These are phyloP conservation scores for Lolium perenne DNA, from an alignment of 176 grass and related monocot genomes.

Conservation along the genomic window DNA sequence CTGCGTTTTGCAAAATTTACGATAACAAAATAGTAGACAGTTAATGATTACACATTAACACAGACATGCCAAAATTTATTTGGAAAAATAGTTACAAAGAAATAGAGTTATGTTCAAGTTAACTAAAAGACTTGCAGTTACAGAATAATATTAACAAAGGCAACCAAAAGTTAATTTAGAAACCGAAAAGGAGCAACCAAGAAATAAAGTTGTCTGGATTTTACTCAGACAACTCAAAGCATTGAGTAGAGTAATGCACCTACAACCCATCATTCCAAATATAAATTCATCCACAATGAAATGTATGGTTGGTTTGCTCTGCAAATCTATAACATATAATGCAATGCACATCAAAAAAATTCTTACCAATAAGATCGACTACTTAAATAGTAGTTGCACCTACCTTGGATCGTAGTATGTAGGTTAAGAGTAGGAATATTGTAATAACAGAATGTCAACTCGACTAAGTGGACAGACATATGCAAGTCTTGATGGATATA, in stretches of 20 bases:
- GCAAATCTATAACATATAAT: not conserved
- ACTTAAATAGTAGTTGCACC: conserved; percentile 14
- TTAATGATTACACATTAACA: not conserved
- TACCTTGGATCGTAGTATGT: conserved; percentile 3
- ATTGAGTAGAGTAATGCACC: conserved; percentile 7
- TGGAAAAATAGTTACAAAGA: not conserved
- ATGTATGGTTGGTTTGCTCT: not conserved
- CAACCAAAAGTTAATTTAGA: not conserved
- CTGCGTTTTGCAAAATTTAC: not conserved
- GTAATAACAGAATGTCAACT: conserved; percentile 9
- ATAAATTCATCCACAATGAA: not conserved
- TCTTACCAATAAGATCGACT: conserved; percentile 15
- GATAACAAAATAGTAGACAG: not conserved
- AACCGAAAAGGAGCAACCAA: not conserved
- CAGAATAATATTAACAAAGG: not conserved
- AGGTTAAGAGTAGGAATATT: conserved; percentile 20
- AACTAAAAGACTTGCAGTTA: not conserved
- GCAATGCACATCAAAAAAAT: not conserved
- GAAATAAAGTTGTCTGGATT: not conserved
- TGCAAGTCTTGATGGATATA: not conserved
- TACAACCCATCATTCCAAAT: not conserved
- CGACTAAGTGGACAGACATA: not conserved
- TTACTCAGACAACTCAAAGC: not conserved
- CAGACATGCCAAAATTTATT: not conserved
- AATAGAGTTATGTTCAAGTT: not conserved